Evolutionary conservation across 441 rosid genomes (phyloP).

Genomic region (Gossypium aridum): DNA sequence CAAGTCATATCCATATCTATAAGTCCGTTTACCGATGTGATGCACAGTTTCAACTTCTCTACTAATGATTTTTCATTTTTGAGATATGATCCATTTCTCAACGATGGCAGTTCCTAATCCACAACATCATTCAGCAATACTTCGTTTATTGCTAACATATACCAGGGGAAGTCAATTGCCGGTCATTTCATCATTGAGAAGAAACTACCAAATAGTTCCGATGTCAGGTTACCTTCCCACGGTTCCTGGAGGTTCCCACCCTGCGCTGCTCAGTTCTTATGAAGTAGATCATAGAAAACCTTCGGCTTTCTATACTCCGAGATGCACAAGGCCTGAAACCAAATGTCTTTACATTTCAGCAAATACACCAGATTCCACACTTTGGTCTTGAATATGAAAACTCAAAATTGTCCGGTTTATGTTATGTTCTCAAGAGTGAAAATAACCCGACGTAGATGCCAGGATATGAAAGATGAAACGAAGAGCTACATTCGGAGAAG

Average conservation of each 20-base stretch:
- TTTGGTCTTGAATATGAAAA: not conserved
- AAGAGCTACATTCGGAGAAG: not conserved
- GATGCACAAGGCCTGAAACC: conserved; percentile 33
- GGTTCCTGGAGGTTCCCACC: not conserved
- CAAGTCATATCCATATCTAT: not conserved
- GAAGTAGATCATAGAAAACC: conserved; percentile 45
- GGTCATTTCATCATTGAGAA: not conserved
- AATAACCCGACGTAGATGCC: not conserved
- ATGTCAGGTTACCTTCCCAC: not conserved
- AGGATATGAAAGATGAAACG: not conserved
- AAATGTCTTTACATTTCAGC: not conserved
- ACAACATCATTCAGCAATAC: not conserved
- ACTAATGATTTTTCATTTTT: not conserved
- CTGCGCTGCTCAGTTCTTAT: conserved; percentile 6
- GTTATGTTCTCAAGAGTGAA: not conserved
- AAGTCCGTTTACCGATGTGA: not conserved
- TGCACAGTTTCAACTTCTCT: not conserved
- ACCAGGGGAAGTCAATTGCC: not conserved
- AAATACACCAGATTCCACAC: not conserved
- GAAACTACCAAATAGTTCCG: not conserved
- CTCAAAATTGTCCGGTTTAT: not conserved
- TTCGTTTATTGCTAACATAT: not conserved
- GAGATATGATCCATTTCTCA: not conserved
- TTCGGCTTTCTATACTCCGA: conserved; percentile 39
- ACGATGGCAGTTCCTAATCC: not conserved